Percentiles rank a stretch among this genome's conserved stretches.
Conservation (phyloP, 2,329 filamentous ascomycete genomes). For the Coccinonectria pachysandricola region DNA sequence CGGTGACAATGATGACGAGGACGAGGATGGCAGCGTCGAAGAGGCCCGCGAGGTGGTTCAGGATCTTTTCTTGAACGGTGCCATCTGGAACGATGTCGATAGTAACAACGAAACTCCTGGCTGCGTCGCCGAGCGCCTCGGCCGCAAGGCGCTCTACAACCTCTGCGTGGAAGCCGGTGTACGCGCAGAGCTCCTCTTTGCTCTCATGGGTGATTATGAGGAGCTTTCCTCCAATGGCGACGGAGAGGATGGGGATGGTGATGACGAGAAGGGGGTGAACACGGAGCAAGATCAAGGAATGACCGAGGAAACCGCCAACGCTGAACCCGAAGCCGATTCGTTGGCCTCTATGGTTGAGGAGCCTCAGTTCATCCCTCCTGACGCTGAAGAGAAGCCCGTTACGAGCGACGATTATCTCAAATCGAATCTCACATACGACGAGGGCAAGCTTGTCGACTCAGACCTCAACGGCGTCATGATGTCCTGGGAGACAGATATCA, state of each 20-base stretch:
- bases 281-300: conserved; percentile 36
- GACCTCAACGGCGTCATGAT: conserved; percentile 85
- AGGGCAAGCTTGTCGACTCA: conserved; percentile 60
- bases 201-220: conserved; percentile 73
- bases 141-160: conserved; percentile 62
- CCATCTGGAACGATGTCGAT: conserved; percentile 96
- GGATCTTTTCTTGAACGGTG: conserved; percentile 74
- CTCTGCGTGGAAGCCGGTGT: conserved; percentile 84
- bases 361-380: conserved; percentile 24
- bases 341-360: conserved; percentile 19
- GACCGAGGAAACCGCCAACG: conserved; percentile 23
- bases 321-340: conserved; percentile 18
- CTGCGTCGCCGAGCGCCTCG: conserved; percentile 66
- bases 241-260: too few species aligned
- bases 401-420: conserved; percentile 59
- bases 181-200: conserved; percentile 77
- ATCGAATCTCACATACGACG: conserved; percentile 53
- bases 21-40: conserved; percentile 37
- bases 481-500: conserved; percentile 83
- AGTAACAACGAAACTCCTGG: conserved; percentile 80
- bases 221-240: conserved; percentile 50
- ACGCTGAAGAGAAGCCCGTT: conserved; percentile 35
- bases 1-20: conserved; percentile 19
- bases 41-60: conserved; percentile 58
- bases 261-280: conserved; percentile 31